phyloP scores from a whole-genome alignment of 208 protist species.

The Trichomonas vaginalis region DNA sequence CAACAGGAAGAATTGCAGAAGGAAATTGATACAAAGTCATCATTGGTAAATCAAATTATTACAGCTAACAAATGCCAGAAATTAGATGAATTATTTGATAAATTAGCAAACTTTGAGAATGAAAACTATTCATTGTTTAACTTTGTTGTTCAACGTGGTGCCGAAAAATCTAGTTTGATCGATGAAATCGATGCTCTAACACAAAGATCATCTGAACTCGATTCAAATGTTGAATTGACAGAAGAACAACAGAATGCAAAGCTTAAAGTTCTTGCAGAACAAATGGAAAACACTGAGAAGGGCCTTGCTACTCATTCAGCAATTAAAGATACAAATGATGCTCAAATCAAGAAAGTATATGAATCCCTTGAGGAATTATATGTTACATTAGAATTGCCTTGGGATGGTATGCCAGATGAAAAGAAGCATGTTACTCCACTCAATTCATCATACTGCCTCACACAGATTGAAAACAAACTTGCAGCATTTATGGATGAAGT shows the following conservation, averaged over 20 bases:
- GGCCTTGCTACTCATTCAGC: neutral
- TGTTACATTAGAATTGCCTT: neutral
- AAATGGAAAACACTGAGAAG: neutral
- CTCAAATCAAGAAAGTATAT: neutral
- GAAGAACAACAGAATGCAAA: neutral
- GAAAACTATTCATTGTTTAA: constrained; percentile 2
- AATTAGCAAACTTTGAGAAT: neutral
- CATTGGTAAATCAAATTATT: neutral
- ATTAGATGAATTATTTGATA: neutral
- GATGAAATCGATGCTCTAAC: neutral
- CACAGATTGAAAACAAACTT: neutral
- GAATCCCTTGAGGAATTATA: neutral
- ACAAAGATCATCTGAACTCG: neutral
- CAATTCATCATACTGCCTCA: neutral
- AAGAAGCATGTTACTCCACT: neutral
- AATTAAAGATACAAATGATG: neutral
- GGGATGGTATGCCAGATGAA: neutral
- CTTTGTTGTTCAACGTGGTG: neutral
- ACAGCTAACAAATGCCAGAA: neutral
- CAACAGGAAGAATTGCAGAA: neutral
- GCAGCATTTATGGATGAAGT: neutral
- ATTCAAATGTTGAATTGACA: neutral
- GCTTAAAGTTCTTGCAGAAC: neutral
- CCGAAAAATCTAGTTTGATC: neutral
- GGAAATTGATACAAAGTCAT: neutral